Percentiles rank a stretch among this genome's conserved stretches.
These are phyloP conservation scores for Sclerotinia glacialis DNA, from an alignment of 2,329 filamentous ascomycete genomes.

Conservation along the genomic window DNA sequence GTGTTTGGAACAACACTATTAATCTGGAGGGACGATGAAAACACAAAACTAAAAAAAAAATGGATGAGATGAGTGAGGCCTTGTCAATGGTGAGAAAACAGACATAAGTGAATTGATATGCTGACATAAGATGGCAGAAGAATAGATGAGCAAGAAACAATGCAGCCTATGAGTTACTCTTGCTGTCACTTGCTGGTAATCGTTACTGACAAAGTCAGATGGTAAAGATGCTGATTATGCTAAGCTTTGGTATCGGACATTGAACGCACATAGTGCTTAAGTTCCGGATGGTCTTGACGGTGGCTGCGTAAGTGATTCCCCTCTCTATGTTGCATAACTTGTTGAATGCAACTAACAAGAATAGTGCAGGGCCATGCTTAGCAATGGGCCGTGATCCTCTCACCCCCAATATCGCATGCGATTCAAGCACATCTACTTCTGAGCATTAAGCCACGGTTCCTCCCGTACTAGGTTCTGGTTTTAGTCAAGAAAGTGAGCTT, in stretches of 20 bases:
- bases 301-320: background rate
- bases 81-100: too few relatives aligned
- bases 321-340: background rate
- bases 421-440: too few relatives aligned
- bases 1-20: too few relatives aligned
- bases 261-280: background rate
- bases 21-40: too few relatives aligned
- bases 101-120: too few relatives aligned
- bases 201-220: background rate
- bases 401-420: background rate
- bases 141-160: too few relatives aligned
- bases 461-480: constrained; percentile 58
- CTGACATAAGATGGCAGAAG: background rate
- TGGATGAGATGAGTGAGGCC: too few relatives aligned
- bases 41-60: too few relatives aligned
- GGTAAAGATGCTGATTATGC: background rate
- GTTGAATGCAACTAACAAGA: background rate
- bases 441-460: too few relatives aligned
- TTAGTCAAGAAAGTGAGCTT: constrained; percentile 31
- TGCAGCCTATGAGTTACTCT: background rate
- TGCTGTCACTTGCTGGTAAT: background rate
- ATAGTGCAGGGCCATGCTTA: background rate
- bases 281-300: background rate
- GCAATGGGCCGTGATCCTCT: too few relatives aligned
- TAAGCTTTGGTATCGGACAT: background rate